Base-by-base conservation (phyloP, 2,329 filamentous ascomycete species). In the Ceratocystis cubensis region DNA sequence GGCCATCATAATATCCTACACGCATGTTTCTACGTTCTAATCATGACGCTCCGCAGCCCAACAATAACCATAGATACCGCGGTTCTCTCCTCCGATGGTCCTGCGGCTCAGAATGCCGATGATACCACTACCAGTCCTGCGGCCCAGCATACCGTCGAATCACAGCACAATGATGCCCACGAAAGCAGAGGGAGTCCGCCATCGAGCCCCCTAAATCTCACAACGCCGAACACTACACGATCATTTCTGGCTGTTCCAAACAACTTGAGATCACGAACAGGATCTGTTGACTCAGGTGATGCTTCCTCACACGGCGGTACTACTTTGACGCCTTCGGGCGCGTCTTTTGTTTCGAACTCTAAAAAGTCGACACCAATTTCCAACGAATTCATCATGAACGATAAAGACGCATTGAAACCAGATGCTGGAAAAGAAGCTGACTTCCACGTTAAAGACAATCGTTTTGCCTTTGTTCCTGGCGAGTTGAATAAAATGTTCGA, bases 401-500 rank as follows among this genome's bases (percentile, higher is more conserved):
- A 89, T 67, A 76, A 83, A 57, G 82, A 87, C 69, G 90, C 90
- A 0, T 77, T 96, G 69, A 84, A 81, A 63, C 88, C 91, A 0
- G 90, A 95, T 73, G 81, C 84, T 46, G 88, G 89, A 5, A 88
- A 86, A 64, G 88, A 92, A 73, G 80, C 77, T 20, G 89, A 93
- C 69, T 96, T 95, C 71, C 71, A 83, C 15, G 85, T 93, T 10
- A 81, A 87, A 5, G 80, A 91, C 73, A 96, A 94, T 73, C 87
- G 88, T 0, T 96, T 96, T 72, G 91, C 90, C 17, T 96, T 91
- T 73, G 84, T 86, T 1, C 88, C 88, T 2, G 91, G 92, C 15
- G 87, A 95, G 72, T 80, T 96, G 69, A 87, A 86, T 71, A 96
- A 96, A 75, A 82, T 96, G 77, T 84, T 93, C 69, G 94, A 95